A percentile compares a stretch with the other conserved stretches of the same genome.
phyloP scores from a whole-genome alignment of 768 basidiomycete species.

The Pulveroboletus ravenelii region DNA sequence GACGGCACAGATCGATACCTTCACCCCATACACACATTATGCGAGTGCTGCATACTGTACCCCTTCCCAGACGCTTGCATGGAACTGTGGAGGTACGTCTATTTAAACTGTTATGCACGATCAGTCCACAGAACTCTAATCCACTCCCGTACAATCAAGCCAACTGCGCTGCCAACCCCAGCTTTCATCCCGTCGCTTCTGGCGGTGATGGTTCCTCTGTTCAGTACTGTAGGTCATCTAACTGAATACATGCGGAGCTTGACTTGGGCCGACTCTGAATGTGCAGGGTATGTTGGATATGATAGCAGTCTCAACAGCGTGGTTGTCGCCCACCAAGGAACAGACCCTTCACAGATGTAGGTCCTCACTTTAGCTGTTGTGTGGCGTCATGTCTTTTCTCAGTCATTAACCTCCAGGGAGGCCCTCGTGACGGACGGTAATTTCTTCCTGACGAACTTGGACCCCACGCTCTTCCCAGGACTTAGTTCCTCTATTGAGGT shows the following conservation, averaged over 20 bases:
- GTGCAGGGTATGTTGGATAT: slow-evolving; percentile 51
- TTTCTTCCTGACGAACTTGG: slow-evolving; percentile 31
- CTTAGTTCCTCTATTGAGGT: slow-evolving; percentile 37
- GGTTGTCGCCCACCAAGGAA: slow-evolving; percentile 38
- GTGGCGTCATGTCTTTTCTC: not conserved
- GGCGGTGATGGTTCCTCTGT: slow-evolving; percentile 41
- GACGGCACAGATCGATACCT: slow-evolving; percentile 38
- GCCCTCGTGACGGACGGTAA: slow-evolving; percentile 41
- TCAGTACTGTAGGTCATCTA: slow-evolving; percentile 38
- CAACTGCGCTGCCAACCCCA: slow-evolving; percentile 44
- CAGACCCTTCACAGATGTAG: slow-evolving; percentile 28
- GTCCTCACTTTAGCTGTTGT: not conserved
- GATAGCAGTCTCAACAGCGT: slow-evolving; percentile 36
- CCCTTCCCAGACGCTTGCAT: slow-evolving; percentile 38
- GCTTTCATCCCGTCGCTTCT: slow-evolving; percentile 44
- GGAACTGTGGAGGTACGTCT: slow-evolving; percentile 53
- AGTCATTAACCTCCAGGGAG: slow-evolving; percentile 19
- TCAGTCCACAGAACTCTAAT: not conserved
- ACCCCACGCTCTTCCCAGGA: slow-evolving; percentile 47
- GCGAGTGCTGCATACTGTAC: slow-evolving; percentile 50
- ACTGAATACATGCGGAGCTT: not conserved
- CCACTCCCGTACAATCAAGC: slow-evolving; percentile 20
- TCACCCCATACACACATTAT: slow-evolving; percentile 46
- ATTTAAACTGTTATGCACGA: not conserved
- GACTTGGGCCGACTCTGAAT: not conserved